A percentile compares a stretch with the other conserved stretches of the same genome.
phyloP scores from a whole-genome alignment of 2,329 filamentous ascomycete species.

The Aspergillus alliaceus region DNA sequence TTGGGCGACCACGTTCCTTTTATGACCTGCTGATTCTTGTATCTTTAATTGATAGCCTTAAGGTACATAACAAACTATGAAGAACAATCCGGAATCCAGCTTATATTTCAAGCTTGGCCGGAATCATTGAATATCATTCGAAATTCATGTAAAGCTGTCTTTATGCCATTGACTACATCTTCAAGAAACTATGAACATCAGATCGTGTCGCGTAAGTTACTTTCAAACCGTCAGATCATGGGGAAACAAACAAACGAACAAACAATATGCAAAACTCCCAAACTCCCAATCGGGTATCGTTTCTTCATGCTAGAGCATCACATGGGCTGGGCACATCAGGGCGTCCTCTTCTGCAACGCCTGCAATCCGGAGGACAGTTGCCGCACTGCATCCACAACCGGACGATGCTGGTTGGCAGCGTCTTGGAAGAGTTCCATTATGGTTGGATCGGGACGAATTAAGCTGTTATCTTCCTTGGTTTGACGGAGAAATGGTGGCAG shows the following conservation, averaged over 20 bases:
- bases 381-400: slow-evolving; percentile 26
- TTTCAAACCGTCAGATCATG: neutral
- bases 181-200: neutral
- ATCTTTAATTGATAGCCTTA: neutral
- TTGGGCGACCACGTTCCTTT: neutral
- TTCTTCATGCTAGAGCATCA: neutral
- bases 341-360: slow-evolving; percentile 17
- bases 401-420: slow-evolving; percentile 28
- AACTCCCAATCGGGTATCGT: neutral
- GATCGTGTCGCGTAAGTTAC: neutral
- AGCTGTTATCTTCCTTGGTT: neutral
- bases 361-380: slow-evolving; percentile 25
- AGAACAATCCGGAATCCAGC: neutral
- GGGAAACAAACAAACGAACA: neutral
- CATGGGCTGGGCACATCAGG: neutral
- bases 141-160: neutral
- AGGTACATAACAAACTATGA: neutral
- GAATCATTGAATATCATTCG: neutral
- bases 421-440: slow-evolving; percentile 21
- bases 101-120: neutral
- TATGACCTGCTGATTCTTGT: neutral
- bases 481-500: slow-evolving; percentile 8
- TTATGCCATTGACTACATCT: too few species aligned
- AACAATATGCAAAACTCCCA: neutral
- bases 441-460: neutral